phyloP scores from a whole-genome alignment of 768 basidiomycete species.

The Hydnum rufescens region DNA sequence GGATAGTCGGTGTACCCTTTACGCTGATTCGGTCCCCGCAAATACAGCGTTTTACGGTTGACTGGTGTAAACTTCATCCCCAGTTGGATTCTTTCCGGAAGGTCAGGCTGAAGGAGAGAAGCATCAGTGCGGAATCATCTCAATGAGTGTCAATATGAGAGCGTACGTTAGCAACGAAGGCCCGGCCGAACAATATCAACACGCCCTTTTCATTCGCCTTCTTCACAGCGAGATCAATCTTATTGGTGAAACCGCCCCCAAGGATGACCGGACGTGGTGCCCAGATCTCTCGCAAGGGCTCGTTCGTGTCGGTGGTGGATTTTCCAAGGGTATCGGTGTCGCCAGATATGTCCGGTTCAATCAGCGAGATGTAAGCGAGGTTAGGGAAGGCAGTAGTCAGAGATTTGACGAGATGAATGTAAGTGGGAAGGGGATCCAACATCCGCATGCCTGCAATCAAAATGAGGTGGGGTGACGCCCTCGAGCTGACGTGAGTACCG shows the following conservation, averaged over 20 bases:
- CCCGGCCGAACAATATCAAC: not conserved
- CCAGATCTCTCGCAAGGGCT: not conserved
- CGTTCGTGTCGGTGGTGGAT: not conserved
- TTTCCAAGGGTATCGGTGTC: not conserved
- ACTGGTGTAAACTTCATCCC: not conserved
- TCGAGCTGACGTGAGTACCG: no score
- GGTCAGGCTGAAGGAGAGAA: no score
- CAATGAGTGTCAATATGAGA: no score
- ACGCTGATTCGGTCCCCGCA: not conserved
- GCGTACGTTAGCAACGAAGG: not conserved
- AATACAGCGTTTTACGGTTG: constrained; percentile 7
- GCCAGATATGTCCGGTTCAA: constrained; percentile 19
- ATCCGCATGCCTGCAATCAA: constrained; percentile 21
- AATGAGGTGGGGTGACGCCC: no score
- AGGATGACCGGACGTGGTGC: not conserved
- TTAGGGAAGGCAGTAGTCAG: constrained; percentile 29
- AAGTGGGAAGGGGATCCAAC: constrained; percentile 35
- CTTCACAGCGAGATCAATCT: not conserved
- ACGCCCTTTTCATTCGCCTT: not conserved
- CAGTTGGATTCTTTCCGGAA: constrained; percentile 2
- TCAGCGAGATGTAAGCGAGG: constrained; percentile 31
- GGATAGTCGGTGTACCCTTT: constrained; percentile 2
- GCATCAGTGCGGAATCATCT: no score
- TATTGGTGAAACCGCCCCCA: not conserved
- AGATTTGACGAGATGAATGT: constrained; percentile 29